Conservation (phyloP, 768 basidiomycete genomes). For the Lyophyllum atratum region DNA sequence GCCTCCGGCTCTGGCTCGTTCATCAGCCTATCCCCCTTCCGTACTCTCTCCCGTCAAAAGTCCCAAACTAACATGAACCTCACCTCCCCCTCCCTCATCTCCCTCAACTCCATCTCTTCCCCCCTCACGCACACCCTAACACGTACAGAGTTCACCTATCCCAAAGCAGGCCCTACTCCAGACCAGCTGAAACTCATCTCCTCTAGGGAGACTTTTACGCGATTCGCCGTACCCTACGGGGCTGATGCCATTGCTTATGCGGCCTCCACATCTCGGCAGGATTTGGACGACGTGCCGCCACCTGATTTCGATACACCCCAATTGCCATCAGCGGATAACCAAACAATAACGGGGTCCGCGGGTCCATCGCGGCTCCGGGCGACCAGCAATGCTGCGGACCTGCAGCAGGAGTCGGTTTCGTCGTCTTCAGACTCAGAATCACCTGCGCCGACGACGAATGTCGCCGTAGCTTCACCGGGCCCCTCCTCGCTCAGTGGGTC, state of each 20-base stretch:
- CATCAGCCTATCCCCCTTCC: slow-evolving; percentile 47
- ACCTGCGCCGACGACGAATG: not conserved
- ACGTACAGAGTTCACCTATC: slow-evolving; percentile 73
- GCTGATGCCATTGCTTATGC: slow-evolving; percentile 70
- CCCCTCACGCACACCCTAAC: slow-evolving; percentile 75
- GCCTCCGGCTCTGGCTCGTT: slow-evolving; percentile 34
- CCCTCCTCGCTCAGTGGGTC: not conserved
- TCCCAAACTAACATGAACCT: slow-evolving; percentile 45
- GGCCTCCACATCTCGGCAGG: slow-evolving; percentile 46
- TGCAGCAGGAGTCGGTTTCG: not conserved
- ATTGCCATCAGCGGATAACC: slow-evolving; percentile 1
- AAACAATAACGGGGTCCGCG: slow-evolving; percentile 16
- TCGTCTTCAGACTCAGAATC: not conserved
- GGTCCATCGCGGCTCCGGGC: slow-evolving; percentile 30
- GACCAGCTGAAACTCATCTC: slow-evolving; percentile 70
- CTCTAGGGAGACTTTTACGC: slow-evolving; percentile 61
- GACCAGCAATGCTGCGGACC: slow-evolving; percentile 23
- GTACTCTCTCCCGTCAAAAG: slow-evolving; percentile 50
- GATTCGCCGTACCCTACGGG: slow-evolving; percentile 79
- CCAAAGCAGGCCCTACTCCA: slow-evolving; percentile 61
- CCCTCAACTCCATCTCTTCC: slow-evolving; percentile 72
- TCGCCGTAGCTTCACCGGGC: not conserved
- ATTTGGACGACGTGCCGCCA: slow-evolving; percentile 46
- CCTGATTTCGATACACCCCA: slow-evolving; percentile 51
- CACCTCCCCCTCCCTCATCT: slow-evolving; percentile 69